phyloP scores from a whole-genome alignment of 202 grass and related monocot genomes.

The Musa balbisiana region DNA sequence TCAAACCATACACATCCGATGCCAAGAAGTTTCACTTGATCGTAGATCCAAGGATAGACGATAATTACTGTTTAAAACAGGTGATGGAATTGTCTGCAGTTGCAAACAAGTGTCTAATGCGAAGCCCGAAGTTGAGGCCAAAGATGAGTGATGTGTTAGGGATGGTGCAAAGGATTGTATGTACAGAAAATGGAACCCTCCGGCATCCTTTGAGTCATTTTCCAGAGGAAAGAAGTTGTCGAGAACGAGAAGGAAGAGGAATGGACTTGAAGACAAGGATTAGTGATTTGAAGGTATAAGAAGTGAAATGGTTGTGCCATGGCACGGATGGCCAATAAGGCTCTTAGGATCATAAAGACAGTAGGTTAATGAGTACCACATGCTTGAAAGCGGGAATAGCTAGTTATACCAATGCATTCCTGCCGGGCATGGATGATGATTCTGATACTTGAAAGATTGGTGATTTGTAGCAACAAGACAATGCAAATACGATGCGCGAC shows the following conservation, averaged over 20 bases:
- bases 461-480: too few species aligned
- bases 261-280: slow-evolving; percentile 53
- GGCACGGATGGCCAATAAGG: slow-evolving; percentile 65
- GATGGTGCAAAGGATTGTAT: slow-evolving; percentile 47
- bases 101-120: slow-evolving; percentile 72
- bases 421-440: not conserved
- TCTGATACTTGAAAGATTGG: not conserved
- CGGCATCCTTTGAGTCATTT: slow-evolving; percentile 34
- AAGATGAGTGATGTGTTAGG: slow-evolving; percentile 90
- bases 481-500: too few species aligned
- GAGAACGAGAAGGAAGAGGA: slow-evolving; percentile 45
- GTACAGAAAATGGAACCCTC: slow-evolving; percentile 30
- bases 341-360: slow-evolving; percentile 75
- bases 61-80: slow-evolving; percentile 41
- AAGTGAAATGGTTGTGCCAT: slow-evolving; percentile 52
- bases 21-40: slow-evolving; percentile 52
- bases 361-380: not conserved
- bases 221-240: slow-evolving; percentile 17
- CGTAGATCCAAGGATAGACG: slow-evolving; percentile 70
- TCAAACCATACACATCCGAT: slow-evolving; percentile 60
- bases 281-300: slow-evolving; percentile 42
- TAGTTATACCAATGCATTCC: too few species aligned
- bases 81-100: slow-evolving; percentile 57
- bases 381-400: too few species aligned
- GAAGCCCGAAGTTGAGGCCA: slow-evolving; percentile 50